Conservation (phyloP, 306 rosid species). For the Trichosanthes truncata region DNA sequence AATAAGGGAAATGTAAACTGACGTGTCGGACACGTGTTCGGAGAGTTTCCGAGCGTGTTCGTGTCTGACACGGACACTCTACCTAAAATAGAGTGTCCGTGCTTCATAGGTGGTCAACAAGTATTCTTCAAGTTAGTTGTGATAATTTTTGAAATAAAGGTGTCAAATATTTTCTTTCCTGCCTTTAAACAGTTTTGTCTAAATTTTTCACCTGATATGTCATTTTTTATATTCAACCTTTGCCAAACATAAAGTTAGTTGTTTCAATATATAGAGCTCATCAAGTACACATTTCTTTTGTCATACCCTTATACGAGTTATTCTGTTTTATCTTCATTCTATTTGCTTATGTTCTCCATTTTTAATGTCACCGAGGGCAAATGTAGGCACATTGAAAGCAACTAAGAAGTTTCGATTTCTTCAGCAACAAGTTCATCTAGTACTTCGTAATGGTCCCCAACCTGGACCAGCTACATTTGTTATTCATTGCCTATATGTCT, state of each 20-base stretch:
- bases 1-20: no score
- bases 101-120: not conserved
- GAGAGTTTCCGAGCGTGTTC: no score
- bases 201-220: not conserved
- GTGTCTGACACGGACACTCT: no score
- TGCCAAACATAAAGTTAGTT: not conserved
- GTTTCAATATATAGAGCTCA: not conserved
- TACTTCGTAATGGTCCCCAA: slow-evolving; percentile 66
- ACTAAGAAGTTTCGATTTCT: slow-evolving; percentile 78
- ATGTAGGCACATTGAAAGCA: slow-evolving; percentile 78
- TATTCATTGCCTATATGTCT: slow-evolving; percentile 61
- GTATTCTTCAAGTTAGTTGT: not conserved
- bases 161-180: not conserved
- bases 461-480: slow-evolving; percentile 82
- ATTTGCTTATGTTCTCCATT: not conserved
- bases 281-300: not conserved
- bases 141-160: not conserved
- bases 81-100: no score
- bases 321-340: not conserved
- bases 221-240: not conserved
- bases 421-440: slow-evolving; percentile 71
- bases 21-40: no score
- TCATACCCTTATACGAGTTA: not conserved
- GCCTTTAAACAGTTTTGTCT: not conserved
- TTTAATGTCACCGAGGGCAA: slow-evolving; percentile 25